A percentile compares a stretch with the other conserved stretches of the same genome.
Conservation (phyloP, 805 yeast genomes). For the Candida anglica region DNA sequence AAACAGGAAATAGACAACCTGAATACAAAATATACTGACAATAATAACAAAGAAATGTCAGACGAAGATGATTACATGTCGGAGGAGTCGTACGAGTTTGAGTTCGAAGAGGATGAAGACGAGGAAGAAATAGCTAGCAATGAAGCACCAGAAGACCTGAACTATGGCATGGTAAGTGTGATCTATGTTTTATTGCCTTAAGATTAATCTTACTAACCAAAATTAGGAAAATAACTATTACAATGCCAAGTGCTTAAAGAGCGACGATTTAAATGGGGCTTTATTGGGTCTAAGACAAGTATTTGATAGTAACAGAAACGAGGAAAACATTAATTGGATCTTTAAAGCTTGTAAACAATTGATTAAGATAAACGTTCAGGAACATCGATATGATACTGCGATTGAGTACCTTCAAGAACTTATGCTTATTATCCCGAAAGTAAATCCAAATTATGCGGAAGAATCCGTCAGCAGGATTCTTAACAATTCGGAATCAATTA, state of each 20-base stretch:
- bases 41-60: no score
- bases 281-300: constrained; percentile 17
- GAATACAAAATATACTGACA: no score
- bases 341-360: constrained; percentile 40
- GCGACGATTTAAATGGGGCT: constrained; percentile 24
- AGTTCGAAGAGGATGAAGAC: constrained; percentile 32
- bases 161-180: no score
- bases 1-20: no score
- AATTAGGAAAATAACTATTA: constrained; percentile 29
- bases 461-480: constrained; percentile 36
- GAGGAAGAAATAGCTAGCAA: constrained; percentile 19
- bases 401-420: constrained; percentile 19
- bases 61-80: constrained; percentile 33
- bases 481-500: constrained; percentile 24
- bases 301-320: constrained; percentile 7
- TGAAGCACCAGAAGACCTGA: no score
- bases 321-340: constrained; percentile 24
- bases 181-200: no score
- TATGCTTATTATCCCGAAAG: constrained; percentile 17
- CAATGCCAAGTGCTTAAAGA: constrained; percentile 35
- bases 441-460: constrained; percentile 34
- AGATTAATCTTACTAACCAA: no score
- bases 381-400: constrained; percentile 17
- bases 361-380: constrained; percentile 29
- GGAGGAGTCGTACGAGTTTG: constrained; percentile 40